Base-by-base conservation (phyloP, 169 alveolate species). In the Eimeria necatrix region DNA sequence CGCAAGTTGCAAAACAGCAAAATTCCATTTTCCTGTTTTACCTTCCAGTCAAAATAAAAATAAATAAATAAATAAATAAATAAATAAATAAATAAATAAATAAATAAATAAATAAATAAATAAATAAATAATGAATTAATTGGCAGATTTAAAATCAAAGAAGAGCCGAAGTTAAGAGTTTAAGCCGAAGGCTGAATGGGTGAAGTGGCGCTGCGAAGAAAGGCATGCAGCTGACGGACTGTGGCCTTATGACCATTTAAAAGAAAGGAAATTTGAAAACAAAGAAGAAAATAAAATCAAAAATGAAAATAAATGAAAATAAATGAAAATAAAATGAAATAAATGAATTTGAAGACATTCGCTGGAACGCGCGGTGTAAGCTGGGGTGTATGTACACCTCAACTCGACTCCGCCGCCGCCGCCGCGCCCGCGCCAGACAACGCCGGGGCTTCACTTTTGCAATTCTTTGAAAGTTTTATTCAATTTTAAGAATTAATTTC, bases 381-480 rank as follows among this genome's bases (percentile, higher is more conserved):
- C n/a, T 61, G 73, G 73, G 73, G 73, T 61, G 73, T 61, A 61
- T 61, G n/a, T 61, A 61, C 6, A 61, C 73, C 73, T 3, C n/a
- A 61, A 61, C 73, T 14, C 73, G 73, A 26, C 24, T 61, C 32
- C 73, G n/a, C n/a, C 14, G 64, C 64, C 14, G 64, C 64, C 64
- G 32, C n/a, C 73, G 6, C n/a, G 12, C 73, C 12, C 32, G 73
- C 16, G 24, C 16, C 73, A n/a, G n/a, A n/a, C n/a, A n/a, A n/a
- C n/a, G n/a, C n/a, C n/a, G n/a, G n/a, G n/a, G n/a, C n/a, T n/a
- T n/a, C n/a, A n/a, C n/a, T n/a, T n/a, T n/a, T n/a, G n/a, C n/a
- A n/a, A n/a, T n/a, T n/a, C n/a, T n/a, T n/a, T n/a, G n/a, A n/a
- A n/a, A n/a, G n/a, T n/a, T n/a, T n/a, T n/a, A n/a, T n/a, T n/a